Evolutionary conservation across 2,329 filamentous ascomycete genomes (phyloP), one percentile per base, ranked within the genome.

Genomic region (Colletotrichum sansevieriae): DNA sequence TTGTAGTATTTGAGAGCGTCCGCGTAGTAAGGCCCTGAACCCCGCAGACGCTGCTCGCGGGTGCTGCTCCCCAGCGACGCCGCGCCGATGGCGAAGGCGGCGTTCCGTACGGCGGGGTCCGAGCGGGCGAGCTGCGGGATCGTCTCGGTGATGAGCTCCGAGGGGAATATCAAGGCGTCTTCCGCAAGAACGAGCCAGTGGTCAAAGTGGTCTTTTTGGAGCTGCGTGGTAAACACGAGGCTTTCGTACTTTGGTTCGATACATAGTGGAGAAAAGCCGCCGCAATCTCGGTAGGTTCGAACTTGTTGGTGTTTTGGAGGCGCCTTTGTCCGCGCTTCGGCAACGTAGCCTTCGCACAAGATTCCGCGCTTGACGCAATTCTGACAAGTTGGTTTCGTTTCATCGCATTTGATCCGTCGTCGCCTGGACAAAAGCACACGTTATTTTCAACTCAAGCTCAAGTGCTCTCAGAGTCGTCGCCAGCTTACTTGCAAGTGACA

Each of bases 41-140:
- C 63, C 13, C 8, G 13, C 15, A 71, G 39, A 10, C 65, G 65
- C 35, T 69, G 47, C 13, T 67, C 63, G 4, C 63, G 47, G 15
- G 43, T 66, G 49, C 12, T 25, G 57, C 41, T 62, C 8, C 63
- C 56, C 10, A 69, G 29, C 0, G 63, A 47, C 15, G 63, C 63
- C 1, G 80, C 80, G 1, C 80, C 80, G 9, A 82, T 76, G 6
- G 80, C 80, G 76, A 82, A 80, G 63, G 80, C 80, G 5, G 76
- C 80, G 56, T 78, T 80, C 20, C 80, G 73, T 7, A 82, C 71
- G 0, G 77, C 78, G 12, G 44, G 35, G 33, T 71, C 68, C 2
- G 33, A 51, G 15, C 57, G 60, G 15, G 70, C 68, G 20, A 71
- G 47, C 35, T 67, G 71, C 11, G 65, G 71, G 33, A 71, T 81